Evolutionary conservation across 2,329 filamentous ascomycete species (phyloP), one percentile per base, ranked within the genome.

Genomic region (Colletotrichum sp.): DNA sequence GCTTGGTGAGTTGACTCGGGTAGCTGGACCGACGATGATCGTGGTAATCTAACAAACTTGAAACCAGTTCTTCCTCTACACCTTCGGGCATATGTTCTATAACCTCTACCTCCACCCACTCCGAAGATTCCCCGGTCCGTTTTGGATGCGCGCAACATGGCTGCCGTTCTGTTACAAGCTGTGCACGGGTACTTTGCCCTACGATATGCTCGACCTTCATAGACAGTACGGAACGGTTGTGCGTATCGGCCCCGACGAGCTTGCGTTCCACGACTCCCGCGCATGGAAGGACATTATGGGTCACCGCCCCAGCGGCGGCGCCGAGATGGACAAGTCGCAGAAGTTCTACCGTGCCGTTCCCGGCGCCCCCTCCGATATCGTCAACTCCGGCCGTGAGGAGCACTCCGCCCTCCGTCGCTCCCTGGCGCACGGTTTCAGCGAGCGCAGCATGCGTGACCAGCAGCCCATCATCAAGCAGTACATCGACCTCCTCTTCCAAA

Each of bases 241-340:
- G 11, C 86, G 88, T 12, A 80, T 88, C 57, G 84, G 83, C 6
- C 88, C 88, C 3, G 83, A 87, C 72, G 87, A 89, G 77, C 83
- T 90, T 5, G 85, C 86, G 3, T 90, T 87, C 78, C 84, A 81
- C 59, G 79, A 82, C 25, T 78, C 81, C 8, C 73, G 82, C 4
- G 80, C 80, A 4, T 87, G 85, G 83, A 83, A 84, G 78, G 85
- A 88, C 39, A 87, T 88, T 48, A 85, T 85, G 74, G 82, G 83
- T 22, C 80, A 82, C 72, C 79, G 79, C 69, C 4, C 63, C n/a
- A 68, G 61, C 6, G 72, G 74, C 34, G 66, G 48, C 5, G 19
- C 30, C 34, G 77, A 79, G 28, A 68, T 79, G 65, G 71, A 71
- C 8, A 78, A 78, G 34, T 71, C 59, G 16, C 5, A 39, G 8